Conservation (phyloP, 495 filamentous ascomycete species). For the Penicillium antarcticum region DNA sequence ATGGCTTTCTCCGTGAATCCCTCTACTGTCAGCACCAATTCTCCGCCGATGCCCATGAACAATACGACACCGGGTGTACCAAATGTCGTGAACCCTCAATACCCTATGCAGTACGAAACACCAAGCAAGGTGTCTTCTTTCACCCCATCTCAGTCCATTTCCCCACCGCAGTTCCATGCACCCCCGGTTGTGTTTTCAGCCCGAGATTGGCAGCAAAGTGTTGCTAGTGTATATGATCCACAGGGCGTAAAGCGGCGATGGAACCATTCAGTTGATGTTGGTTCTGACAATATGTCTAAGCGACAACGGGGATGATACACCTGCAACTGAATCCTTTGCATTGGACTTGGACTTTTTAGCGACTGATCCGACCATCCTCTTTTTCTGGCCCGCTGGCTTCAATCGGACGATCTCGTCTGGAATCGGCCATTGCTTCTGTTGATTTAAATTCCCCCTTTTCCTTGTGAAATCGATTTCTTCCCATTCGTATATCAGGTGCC, state of each 20-base stretch:
- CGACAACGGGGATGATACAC: conserved; percentile 29
- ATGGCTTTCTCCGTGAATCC: conserved; percentile 74
- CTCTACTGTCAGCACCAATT: conserved; percentile 47
- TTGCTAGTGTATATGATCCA: conserved; percentile 81
- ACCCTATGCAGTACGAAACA: conserved; percentile 37
- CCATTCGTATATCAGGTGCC: conserved; percentile 5
- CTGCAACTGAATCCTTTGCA: neutral
- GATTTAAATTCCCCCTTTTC: neutral
- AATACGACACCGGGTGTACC: conserved; percentile 31
- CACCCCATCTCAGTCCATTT: conserved; percentile 44
- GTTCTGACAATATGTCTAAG: conserved; percentile 29
- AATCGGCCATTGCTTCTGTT: neutral
- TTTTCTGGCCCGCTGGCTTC: neutral
- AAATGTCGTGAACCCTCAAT: conserved; percentile 29
- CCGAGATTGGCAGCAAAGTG: conserved; percentile 93
- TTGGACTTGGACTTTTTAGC: neutral
- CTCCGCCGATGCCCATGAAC: conserved; percentile 41
- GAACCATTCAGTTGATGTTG: conserved; percentile 45
- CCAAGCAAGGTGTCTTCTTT: conserved; percentile 32
- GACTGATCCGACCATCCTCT: neutral
- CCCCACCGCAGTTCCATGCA: conserved; percentile 52
- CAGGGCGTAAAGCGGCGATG: conserved; percentile 74
- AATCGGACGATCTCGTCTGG: neutral
- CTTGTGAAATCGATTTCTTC: neutral
- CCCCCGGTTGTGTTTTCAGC: conserved; percentile 76